Evolutionary conservation across 2,329 filamentous ascomycete genomes (phyloP), one percentile per base, ranked within the genome.

Genomic region (Xylariaceae sp.): DNA sequence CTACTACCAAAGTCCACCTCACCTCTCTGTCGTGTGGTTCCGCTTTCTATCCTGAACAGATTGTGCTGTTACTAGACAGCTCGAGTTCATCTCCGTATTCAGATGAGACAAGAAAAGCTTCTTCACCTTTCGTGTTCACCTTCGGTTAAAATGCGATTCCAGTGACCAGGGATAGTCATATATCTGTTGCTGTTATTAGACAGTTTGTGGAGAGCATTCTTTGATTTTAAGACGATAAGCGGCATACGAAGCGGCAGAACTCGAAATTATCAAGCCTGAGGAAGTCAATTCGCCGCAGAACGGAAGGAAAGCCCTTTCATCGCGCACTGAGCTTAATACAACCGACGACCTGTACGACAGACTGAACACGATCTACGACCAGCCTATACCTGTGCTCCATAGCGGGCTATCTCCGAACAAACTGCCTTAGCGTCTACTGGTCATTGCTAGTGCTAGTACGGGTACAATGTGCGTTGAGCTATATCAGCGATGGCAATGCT

Each of bases 111-210:
- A 40, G 16, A 8, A 32, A 39, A 32, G 16, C 41, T 40, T 32
- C 32, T 22, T 41, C 19, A 19, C 13, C 48, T 51, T 44, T 37
- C 7, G 42, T 47, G n/a, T 37, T 29, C 41, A 36, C 29, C n/a
- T 30, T 6, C 22, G 30, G n/a, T 18, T 22, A 40, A 53, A 44
- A 67, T 62, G 63, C 55, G 55, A 48, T 32, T 47, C 30, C 54
- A 49, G 47, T 61, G 30, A 63, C 21, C 22, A 46, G 18, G 7
- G 7, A 49, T 45, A 44, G 43, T n/a, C 34, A 22, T 54, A 32
- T 36, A 45, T 52, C 52, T 61, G 48, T 49, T 52, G 66, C 62
- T 69, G 67, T 68, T 69, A 68, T 54, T 68, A 69, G 67, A 68
- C 67, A 68, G 66, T 60, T 47, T 52, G 57, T 56, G 48, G 37